Evolutionary conservation across 179 eudicot genomes (phyloP).

Genomic region (Camellia oleifera): DNA sequence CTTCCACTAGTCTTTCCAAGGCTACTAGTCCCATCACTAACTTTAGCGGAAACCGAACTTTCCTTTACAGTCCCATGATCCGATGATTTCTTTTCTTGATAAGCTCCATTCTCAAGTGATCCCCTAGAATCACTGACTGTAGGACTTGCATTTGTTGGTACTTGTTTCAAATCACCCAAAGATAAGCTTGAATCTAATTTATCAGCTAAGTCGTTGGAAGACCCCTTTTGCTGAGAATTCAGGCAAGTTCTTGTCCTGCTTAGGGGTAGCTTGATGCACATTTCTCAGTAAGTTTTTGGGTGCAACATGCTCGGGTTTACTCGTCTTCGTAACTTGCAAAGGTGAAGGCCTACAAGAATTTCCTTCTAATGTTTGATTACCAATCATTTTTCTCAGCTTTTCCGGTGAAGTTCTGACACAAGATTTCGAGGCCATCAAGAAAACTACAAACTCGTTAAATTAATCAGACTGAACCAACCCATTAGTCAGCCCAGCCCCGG

Average conservation of each 20-base stretch:
- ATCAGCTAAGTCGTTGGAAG: slow-evolving; percentile 37
- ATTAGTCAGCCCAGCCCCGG: slow-evolving; percentile 21
- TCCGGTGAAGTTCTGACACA: slow-evolving; percentile 40
- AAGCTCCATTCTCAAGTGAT: slow-evolving; percentile 16
- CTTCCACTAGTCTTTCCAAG: slow-evolving; percentile 64
- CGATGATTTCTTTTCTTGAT: slow-evolving; percentile 24
- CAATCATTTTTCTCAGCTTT: slow-evolving; percentile 32
- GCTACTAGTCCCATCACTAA: slow-evolving; percentile 54
- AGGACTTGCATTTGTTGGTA: slow-evolving; percentile 13
- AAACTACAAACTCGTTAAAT: slow-evolving; percentile 18
- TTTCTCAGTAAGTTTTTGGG: slow-evolving; percentile 15
- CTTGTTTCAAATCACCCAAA: slow-evolving; percentile 36
- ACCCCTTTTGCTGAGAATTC: slow-evolving; percentile 34
- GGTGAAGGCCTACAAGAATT: slow-evolving; percentile 34
- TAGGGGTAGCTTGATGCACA: slow-evolving; percentile 24
- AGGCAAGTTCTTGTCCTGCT: slow-evolving; percentile 35
- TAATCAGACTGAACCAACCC: slow-evolving; percentile 23
- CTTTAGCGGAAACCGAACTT: slow-evolving; percentile 42
- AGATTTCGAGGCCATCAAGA: slow-evolving; percentile 67
- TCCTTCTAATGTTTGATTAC: slow-evolving; percentile 36
- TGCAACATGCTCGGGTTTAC: slow-evolving; percentile 19
- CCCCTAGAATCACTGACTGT: slow-evolving; percentile 9
- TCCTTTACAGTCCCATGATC: slow-evolving; percentile 30
- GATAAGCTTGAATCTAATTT: slow-evolving; percentile 43
- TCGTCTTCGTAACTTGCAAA: slow-evolving; percentile 27